Conservation (phyloP, 148 eudicot genomes). For the Linanthus parryae region DNA sequence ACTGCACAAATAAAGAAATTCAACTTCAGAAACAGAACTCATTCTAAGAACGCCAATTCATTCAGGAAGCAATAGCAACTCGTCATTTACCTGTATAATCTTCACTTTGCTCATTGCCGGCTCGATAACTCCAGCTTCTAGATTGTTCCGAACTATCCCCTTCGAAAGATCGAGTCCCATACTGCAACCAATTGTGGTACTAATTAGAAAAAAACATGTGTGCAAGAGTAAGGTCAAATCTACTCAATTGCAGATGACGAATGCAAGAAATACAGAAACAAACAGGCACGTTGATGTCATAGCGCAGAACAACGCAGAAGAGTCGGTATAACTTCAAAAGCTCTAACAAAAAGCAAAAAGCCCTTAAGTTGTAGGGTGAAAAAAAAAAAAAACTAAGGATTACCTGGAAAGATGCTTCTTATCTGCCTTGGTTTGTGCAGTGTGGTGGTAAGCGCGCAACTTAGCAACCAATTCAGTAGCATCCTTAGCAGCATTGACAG, state of each 20-base stretch:
- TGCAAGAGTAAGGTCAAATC: too few species aligned
- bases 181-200: too few species aligned
- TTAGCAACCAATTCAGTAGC: constrained; percentile 88
- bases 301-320: too few species aligned
- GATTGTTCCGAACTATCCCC: constrained; percentile 81
- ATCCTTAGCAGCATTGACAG: constrained; percentile 96
- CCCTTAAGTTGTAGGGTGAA: too few species aligned
- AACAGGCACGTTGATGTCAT: too few species aligned
- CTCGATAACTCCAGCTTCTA: constrained; percentile 96
- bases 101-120: constrained; percentile 99
- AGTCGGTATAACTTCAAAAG: too few species aligned
- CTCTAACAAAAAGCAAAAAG: too few species aligned
- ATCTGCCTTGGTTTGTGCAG: constrained; percentile 90
- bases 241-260: too few species aligned
- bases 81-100: constrained; percentile 62
- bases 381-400: neutral
- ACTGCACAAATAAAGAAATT: constrained; percentile 31
- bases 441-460: constrained; percentile 82
- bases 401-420: constrained; percentile 93
- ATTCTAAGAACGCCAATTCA: neutral
- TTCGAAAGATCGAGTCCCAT: constrained; percentile 89
- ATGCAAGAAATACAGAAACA: too few species aligned
- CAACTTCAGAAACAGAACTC: neutral
- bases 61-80: neutral
- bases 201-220: too few species aligned